Evolutionary conservation across 768 basidiomycete species (phyloP).

Genomic region (Leccinum longicurvipes): DNA sequence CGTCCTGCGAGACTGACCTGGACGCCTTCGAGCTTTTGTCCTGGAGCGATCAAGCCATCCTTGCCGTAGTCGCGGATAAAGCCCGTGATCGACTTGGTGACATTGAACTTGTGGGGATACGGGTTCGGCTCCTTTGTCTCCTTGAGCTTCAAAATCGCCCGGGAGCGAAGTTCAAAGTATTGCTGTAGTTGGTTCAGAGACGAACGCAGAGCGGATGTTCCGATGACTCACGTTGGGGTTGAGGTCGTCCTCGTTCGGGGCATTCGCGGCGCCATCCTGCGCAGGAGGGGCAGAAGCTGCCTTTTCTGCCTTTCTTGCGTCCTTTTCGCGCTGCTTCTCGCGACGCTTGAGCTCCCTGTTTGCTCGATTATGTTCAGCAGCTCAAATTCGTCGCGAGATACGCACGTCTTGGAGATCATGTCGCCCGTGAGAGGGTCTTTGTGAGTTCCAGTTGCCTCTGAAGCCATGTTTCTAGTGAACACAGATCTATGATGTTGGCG

Average conservation of each 20-base stretch:
- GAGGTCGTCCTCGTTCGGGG: constrained; percentile 72
- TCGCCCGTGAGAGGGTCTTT: constrained; percentile 92
- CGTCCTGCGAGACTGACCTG: constrained; percentile 80
- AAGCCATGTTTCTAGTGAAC: constrained; percentile 33
- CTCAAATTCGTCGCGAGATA: constrained; percentile 17
- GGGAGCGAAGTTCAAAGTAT: constrained; percentile 93
- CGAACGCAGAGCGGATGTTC: neutral
- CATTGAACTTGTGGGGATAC: constrained; percentile 99
- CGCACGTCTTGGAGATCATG: constrained; percentile 94
- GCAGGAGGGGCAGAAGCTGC: constrained; percentile 44
- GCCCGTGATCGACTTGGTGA: constrained; percentile 65
- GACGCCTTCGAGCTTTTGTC: constrained; percentile 57
- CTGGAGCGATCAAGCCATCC: constrained; percentile 67
- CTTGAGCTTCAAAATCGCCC: constrained; percentile 83
- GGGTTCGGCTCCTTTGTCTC: constrained; percentile 85
- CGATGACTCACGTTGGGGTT: constrained; percentile 75
- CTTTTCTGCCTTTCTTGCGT: constrained; percentile 76
- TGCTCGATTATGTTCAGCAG: constrained; percentile 27
- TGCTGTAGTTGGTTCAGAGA: constrained; percentile 50
- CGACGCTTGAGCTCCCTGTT: constrained; percentile 91
- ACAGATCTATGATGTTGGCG: constrained; percentile 6
- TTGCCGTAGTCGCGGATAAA: constrained; percentile 74
- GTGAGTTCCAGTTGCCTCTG: constrained; percentile 37
- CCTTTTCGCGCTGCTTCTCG: constrained; percentile 73
- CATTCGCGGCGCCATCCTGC: constrained; percentile 39